Evolutionary conservation across 805 yeast genomes (phyloP), one percentile per base, ranked within the genome.

Genomic region (Teunomyces aglyptinius): DNA sequence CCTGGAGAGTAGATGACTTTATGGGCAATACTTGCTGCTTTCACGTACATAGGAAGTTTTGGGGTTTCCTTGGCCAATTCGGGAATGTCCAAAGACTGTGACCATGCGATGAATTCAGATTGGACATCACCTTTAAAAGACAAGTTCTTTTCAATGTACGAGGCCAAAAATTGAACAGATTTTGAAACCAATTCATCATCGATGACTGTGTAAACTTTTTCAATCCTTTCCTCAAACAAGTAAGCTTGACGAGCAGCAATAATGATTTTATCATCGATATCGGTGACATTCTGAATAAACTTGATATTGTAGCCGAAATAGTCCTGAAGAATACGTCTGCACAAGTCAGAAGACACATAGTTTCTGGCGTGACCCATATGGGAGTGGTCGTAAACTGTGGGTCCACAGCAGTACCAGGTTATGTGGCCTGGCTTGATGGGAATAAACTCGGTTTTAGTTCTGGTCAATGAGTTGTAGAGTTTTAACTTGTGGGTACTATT

Each of bases 311-410:
- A 94, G 16, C 96, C 96, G 67, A 94, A 94, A 67, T 89, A 92
- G 65, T 92, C 89, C 65, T 85, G 89, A 53, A 94, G 64, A 43
- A 94, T 80, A 56, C 99, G 79, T 64, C 99, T 82, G 63, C 90
- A 87, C 62, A 94, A 89, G 65, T 94, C 99, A 44, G 87, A 88
- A 7, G 96, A 82, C 42, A 94, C 98, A 60, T 94, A 94, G 69
- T 94, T 94, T 67, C 99, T 78, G 11, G 99, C 99, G 65, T 94
- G 99, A 18, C 99, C 99, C 97, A 94, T 90, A 63, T 94, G 99
- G 44, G 91, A 81, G 28, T 94, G 82, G 67, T 94, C 96, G 62
- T 94, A 94, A 12, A 94, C 99, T 0, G 99, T 94, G 10, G 99
- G 99, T 5, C 99, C 99, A 77, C 99, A 94, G 48, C 90, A 87